These are phyloP conservation scores for Amylocarpus encephaloides DNA, from an alignment of 2,329 filamentous ascomycete species.

Conservation along the genomic window DNA sequence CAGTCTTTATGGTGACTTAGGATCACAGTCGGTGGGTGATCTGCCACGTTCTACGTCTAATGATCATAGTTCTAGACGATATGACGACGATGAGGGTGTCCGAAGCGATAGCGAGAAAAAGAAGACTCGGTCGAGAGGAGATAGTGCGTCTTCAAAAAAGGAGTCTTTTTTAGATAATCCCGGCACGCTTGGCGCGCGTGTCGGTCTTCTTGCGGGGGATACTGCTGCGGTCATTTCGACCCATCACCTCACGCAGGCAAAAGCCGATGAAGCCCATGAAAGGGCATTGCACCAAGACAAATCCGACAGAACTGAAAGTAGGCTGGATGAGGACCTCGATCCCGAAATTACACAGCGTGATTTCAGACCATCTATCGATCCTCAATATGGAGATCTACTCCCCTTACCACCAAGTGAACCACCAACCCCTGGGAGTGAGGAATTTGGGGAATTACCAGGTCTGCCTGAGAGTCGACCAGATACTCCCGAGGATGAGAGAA, in stretches of 20 bases:
- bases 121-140: slow-evolving; percentile 25
- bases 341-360: slow-evolving; percentile 52
- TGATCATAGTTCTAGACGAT: slow-evolving; percentile 19
- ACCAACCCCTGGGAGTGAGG: slow-evolving; percentile 39
- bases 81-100: slow-evolving; percentile 18
- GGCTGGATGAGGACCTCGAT: slow-evolving; percentile 39
- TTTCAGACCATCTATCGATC: slow-evolving; percentile 61
- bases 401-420: slow-evolving; percentile 56
- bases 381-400: slow-evolving; percentile 58
- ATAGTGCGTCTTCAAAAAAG: slow-evolving; percentile 30
- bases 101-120: slow-evolving; percentile 25
- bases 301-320: slow-evolving; percentile 6
- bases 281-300: slow-evolving; percentile 11
- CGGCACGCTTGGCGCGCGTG: slow-evolving; percentile 65
- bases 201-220: slow-evolving; percentile 47
- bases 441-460: slow-evolving; percentile 39
- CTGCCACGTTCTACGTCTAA: slow-evolving; percentile 22
- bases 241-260: slow-evolving; percentile 31
- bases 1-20: slow-evolving; percentile 22
- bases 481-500: slow-evolving; percentile 27
- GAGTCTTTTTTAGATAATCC: slow-evolving; percentile 68
- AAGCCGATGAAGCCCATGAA: slow-evolving; percentile 28
- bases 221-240: slow-evolving; percentile 35
- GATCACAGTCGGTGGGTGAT: slow-evolving; percentile 21
- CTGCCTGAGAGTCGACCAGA: slow-evolving; percentile 56